Evolutionary conservation across 208 protist genomes (phyloP).

Genomic region (Acanthamoeba lenticulata): DNA sequence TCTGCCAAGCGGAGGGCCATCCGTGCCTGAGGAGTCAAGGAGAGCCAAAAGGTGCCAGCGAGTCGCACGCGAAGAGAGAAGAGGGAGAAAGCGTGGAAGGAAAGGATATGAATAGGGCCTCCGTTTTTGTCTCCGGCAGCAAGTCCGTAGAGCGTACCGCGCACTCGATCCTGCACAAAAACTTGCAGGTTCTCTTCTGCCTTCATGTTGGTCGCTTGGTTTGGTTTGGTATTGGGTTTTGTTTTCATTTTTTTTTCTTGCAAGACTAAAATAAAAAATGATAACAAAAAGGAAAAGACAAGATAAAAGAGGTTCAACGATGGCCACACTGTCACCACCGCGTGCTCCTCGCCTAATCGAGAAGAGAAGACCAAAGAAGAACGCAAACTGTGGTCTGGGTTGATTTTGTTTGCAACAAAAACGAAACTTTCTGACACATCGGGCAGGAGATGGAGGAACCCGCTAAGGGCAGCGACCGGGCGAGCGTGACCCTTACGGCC

Average conservation of each 20-base stretch:
- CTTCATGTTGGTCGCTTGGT: background rate
- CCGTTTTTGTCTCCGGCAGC: slow-evolving; percentile 33
- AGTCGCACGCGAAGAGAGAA: background rate
- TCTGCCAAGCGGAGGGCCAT: slow-evolving; percentile 35
- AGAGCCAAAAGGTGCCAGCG: background rate
- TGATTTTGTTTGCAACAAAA: no score
- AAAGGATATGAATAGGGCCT: slow-evolving; percentile 45
- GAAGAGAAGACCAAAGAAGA: no score
- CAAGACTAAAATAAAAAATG: background rate
- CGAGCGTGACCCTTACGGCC: no score
- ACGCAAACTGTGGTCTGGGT: no score
- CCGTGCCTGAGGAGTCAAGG: slow-evolving; percentile 3
- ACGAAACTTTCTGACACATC: no score
- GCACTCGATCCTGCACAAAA: background rate
- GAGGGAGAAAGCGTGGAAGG: background rate
- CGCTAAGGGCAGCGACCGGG: no score
- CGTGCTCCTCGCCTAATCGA: no score
- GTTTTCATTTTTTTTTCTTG: background rate
- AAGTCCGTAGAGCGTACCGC: background rate
- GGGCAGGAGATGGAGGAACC: no score
- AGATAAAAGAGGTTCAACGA: no score
- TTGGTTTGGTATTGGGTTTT: background rate
- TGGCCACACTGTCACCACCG: no score
- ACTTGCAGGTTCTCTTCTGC: background rate
- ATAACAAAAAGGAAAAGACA: no score